phyloP scores from a whole-genome alignment of 805 yeast species.

The Wickerhamomyces xylosicus region DNA sequence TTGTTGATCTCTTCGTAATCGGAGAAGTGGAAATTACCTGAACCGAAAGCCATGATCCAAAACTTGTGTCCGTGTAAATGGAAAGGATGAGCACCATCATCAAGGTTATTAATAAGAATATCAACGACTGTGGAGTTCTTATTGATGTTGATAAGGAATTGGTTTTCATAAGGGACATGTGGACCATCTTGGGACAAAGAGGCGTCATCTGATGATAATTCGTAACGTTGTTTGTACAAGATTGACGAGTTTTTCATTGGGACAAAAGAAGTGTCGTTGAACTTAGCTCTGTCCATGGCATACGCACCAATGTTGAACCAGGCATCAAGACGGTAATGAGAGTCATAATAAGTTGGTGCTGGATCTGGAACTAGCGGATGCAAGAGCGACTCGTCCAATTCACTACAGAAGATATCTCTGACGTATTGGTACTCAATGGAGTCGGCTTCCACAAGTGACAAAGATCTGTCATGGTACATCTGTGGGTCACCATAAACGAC shows the following conservation, averaged over 20 bases:
- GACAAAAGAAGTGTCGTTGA: conserved; percentile 17
- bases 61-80: conserved; percentile 43
- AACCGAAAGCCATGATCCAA: conserved; percentile 18
- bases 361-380: conserved; percentile 13
- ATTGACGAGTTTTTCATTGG: conserved; percentile 10
- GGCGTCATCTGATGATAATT: conserved; percentile 7
- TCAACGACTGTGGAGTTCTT: conserved; percentile 35
- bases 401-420: conserved; percentile 16
- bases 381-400: conserved; percentile 17
- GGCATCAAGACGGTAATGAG: conserved; percentile 14
- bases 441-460: conserved; percentile 3
- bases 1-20: conserved; percentile 19
- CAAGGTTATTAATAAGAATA: conserved; percentile 54
- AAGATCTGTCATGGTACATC: conserved; percentile 3
- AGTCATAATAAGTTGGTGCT: conserved; percentile 11
- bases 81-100: conserved; percentile 59
- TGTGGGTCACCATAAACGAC: conserved; percentile 20
- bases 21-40: conserved; percentile 17
- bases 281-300: conserved; percentile 17
- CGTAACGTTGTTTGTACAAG: conserved; percentile 10
- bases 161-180: conserved; percentile 9
- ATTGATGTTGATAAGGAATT: conserved; percentile 15
- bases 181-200: not conserved
- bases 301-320: conserved; percentile 18
- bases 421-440: conserved; percentile 8